Conservation (phyloP, 345 rosid genomes). For the Eutrema japonicum region DNA sequence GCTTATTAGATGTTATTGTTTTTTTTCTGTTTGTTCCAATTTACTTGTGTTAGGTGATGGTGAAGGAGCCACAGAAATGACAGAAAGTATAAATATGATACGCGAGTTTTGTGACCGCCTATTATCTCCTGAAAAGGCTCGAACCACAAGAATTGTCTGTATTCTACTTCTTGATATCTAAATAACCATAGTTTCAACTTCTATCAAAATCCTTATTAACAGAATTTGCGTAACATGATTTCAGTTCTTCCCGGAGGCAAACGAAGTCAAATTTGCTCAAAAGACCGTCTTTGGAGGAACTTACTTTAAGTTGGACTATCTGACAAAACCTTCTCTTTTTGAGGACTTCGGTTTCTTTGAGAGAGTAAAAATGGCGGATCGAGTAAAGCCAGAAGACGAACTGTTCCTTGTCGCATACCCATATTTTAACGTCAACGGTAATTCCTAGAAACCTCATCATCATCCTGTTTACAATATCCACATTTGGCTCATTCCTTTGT, state of each 20-base stretch:
- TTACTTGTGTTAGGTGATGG: conserved; percentile 68
- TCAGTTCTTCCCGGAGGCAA: conserved; percentile 97
- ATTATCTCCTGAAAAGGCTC: conserved; percentile 60
- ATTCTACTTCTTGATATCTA: neutral
- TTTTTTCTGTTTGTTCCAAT: neutral
- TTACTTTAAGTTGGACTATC: conserved; percentile 79
- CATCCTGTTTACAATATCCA: conserved; percentile 14
- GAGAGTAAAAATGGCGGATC: conserved; percentile 81
- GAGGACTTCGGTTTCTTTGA: conserved; percentile 85
- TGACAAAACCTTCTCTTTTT: conserved; percentile 88
- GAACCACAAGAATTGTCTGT: conserved; percentile 79
- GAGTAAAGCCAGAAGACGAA: conserved; percentile 81
- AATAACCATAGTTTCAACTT: neutral
- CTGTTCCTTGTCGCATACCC: conserved; percentile 86
- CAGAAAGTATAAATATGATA: conserved; percentile 81
- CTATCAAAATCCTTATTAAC: neutral
- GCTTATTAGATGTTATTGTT: neutral
- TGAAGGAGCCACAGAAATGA: conserved; percentile 97
- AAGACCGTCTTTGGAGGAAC: conserved; percentile 74
- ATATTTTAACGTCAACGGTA: conserved; percentile 91
- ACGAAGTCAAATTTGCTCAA: conserved; percentile 80
- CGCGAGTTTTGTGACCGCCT: conserved; percentile 82
- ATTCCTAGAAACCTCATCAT: conserved; percentile 21
- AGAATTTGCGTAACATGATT: conserved; percentile 22
- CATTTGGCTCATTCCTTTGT: conserved; percentile 13